phyloP scores from a whole-genome alignment of 345 rosid species.

The Stellera chamaejasme region DNA sequence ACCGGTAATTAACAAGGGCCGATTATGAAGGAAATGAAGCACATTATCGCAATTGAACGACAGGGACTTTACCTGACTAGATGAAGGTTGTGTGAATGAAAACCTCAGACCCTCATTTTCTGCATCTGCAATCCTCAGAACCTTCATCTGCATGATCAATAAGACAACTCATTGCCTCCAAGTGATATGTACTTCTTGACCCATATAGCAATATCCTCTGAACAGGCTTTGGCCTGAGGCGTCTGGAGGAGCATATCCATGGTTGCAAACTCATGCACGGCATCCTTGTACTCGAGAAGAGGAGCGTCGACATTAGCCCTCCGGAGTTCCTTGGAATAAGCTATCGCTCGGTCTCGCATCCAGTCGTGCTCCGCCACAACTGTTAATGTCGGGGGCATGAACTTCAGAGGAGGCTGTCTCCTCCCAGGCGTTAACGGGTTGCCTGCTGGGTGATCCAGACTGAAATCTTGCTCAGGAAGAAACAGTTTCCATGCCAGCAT shows the following conservation, averaged over 20 bases:
- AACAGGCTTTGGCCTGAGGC: constrained; percentile 81
- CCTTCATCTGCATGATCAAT: constrained; percentile 23
- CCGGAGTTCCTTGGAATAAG: constrained; percentile 81
- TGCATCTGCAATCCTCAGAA: background rate
- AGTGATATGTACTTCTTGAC: constrained; percentile 82
- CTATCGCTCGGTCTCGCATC: constrained; percentile 96
- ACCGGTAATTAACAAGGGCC: constrained; percentile 12
- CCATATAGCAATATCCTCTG: constrained; percentile 89
- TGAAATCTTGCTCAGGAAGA: constrained; percentile 59
- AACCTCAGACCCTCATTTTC: too few relatives aligned
- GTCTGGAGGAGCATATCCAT: constrained; percentile 83
- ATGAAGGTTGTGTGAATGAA: background rate
- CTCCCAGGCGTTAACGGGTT: constrained; percentile 71
- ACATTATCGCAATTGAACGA: background rate
- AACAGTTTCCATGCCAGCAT: constrained; percentile 83
- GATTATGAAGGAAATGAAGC: constrained; percentile 1
- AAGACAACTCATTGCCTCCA: constrained; percentile 86
- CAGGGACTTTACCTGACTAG: constrained; percentile 5
- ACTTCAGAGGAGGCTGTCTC: constrained; percentile 58
- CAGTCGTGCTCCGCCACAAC: constrained; percentile 93
- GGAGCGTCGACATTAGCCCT: constrained; percentile 92
- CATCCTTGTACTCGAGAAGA: constrained; percentile 85
- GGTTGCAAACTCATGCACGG: constrained; percentile 94
- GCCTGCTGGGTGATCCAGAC: constrained; percentile 83
- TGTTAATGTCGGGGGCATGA: constrained; percentile 90